Percentiles rank a stretch among this genome's conserved stretches.
phyloP scores from a whole-genome alignment of 768 basidiomycete species.

The Lentinula guzmanii region DNA sequence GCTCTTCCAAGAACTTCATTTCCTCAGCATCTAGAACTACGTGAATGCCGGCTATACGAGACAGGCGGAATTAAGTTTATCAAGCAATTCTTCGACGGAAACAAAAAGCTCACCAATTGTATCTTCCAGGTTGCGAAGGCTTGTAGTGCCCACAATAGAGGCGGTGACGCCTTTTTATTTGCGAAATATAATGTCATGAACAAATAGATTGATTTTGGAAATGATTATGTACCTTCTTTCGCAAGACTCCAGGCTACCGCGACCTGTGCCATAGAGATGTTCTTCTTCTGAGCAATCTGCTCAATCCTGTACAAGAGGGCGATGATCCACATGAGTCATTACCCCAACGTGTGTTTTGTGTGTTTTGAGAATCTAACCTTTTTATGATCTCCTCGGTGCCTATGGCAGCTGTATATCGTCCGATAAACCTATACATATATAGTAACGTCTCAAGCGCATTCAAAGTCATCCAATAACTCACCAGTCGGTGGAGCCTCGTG shows the following conservation, averaged over 20 bases:
- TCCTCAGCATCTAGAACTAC: conserved; percentile 23
- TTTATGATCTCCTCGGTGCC: conserved; percentile 20
- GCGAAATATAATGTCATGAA: neutral
- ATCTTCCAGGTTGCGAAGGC: conserved; percentile 31
- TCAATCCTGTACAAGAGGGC: conserved; percentile 28
- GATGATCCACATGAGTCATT: neutral
- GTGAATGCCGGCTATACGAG: neutral
- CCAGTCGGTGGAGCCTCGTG: conserved; percentile 16
- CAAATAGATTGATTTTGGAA: neutral
- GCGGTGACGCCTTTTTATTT: conserved; percentile 24
- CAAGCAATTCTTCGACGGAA: neutral
- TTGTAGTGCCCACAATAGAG: conserved; percentile 39
- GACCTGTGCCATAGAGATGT: conserved; percentile 40
- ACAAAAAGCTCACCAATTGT: conserved; percentile 23
- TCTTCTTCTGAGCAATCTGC: conserved; percentile 36
- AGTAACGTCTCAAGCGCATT: neutral
- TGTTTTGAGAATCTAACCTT: conserved; percentile 17
- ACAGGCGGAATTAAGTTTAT: neutral
- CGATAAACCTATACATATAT: conserved; percentile 3
- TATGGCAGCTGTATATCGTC: conserved; percentile 1
- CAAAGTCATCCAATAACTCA: neutral
- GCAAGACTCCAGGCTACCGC: conserved; percentile 36
- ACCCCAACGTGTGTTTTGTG: neutral
- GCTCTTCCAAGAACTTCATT: conserved; percentile 29
- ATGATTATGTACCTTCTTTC: conserved; percentile 19